These are phyloP conservation scores for Thelonectria rubi DNA, from an alignment of 2,329 filamentous ascomycete species.

Conservation along the genomic window DNA sequence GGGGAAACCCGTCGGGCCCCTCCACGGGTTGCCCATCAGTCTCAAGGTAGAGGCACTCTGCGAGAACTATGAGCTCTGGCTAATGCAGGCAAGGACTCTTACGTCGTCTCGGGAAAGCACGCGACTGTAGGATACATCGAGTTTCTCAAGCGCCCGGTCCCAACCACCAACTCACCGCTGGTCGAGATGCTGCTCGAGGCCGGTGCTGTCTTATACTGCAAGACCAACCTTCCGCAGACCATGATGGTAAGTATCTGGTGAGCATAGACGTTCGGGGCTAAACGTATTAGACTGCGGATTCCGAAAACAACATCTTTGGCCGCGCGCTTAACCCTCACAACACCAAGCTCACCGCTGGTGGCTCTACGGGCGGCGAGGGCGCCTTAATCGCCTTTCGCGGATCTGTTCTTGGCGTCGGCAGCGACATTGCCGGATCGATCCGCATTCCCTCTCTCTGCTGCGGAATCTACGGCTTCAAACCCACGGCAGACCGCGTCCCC, in stretches of 20 bases:
- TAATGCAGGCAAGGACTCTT: slow-evolving; percentile 38
- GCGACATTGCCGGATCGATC: slow-evolving; percentile 56
- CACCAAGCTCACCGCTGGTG: slow-evolving; percentile 47
- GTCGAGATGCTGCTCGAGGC: slow-evolving; percentile 39
- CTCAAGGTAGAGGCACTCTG: slow-evolving; percentile 31
- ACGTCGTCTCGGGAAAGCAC: slow-evolving; percentile 33
- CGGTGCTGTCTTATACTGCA: slow-evolving; percentile 44
- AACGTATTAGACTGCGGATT: slow-evolving; percentile 38
- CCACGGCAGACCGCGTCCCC: slow-evolving; percentile 66
- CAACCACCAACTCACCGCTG: slow-evolving; percentile 35
- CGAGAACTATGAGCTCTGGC: fast-evolving
- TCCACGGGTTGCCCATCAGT: slow-evolving; percentile 37
- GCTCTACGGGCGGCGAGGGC: slow-evolving; percentile 40
- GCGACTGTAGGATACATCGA: slow-evolving; percentile 40
- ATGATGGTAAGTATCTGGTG: slow-evolving; percentile 60
- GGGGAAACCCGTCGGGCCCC: slow-evolving; percentile 32
- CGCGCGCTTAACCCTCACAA: slow-evolving; percentile 42
- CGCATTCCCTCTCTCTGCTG: slow-evolving; percentile 62
- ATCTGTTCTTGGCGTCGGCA: slow-evolving; percentile 38
- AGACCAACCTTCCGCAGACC: slow-evolving; percentile 65
- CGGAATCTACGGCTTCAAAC: slow-evolving; percentile 64
- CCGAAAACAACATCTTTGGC: slow-evolving; percentile 52
- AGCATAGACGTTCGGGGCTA: fast-evolving
- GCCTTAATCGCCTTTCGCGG: slow-evolving; percentile 37
- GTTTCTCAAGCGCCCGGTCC: slow-evolving; percentile 36